Evolutionary conservation across 1,284 basidiomycete genomes (phyloP).

Genomic region (Fomes fomentarius): DNA sequence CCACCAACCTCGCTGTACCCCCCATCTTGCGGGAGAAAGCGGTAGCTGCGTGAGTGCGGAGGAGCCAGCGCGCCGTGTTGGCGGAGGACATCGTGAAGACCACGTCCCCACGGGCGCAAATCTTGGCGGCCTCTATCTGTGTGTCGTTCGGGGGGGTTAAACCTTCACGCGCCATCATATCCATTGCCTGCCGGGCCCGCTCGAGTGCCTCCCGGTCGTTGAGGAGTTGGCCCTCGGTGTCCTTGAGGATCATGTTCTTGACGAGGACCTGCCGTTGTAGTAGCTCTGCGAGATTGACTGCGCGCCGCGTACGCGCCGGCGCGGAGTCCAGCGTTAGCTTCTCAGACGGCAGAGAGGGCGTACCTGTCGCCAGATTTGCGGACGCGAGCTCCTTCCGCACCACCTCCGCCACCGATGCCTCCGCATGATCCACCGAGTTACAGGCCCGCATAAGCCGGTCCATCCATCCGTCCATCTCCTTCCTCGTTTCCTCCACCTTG

Average conservation of each 20-base stretch:
- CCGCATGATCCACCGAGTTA: not conserved
- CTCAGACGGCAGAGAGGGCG: not conserved
- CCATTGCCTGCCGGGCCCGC: not conserved
- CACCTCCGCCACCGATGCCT: not conserved
- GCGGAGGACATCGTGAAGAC: not conserved
- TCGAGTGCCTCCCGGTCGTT: not conserved
- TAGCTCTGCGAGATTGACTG: not conserved
- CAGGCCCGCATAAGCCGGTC: not conserved
- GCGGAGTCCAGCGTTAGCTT: constrained; percentile 3
- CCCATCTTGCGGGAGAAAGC: constrained; percentile 9
- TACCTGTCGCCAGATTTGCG: not conserved
- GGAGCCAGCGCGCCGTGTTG: not conserved
- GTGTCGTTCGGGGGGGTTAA: not conserved
- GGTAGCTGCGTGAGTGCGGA: not conserved
- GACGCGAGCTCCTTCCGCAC: not conserved
- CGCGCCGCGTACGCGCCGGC: not conserved
- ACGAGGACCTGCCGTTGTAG: constrained; percentile 5
- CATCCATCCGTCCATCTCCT: not conserved
- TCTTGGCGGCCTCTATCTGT: not conserved
- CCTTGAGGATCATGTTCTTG: not conserved
- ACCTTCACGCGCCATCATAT: not conserved
- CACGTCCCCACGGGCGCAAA: not conserved
- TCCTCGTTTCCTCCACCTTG: not conserved
- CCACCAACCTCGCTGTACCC: not conserved
- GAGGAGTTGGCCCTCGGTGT: too few species aligned